A percentile compares a stretch with the other conserved stretches of the same genome.
These are phyloP conservation scores for Ceratobasidium sp. DNA, from an alignment of 1,284 basidiomycete species.

Conservation along the genomic window DNA sequence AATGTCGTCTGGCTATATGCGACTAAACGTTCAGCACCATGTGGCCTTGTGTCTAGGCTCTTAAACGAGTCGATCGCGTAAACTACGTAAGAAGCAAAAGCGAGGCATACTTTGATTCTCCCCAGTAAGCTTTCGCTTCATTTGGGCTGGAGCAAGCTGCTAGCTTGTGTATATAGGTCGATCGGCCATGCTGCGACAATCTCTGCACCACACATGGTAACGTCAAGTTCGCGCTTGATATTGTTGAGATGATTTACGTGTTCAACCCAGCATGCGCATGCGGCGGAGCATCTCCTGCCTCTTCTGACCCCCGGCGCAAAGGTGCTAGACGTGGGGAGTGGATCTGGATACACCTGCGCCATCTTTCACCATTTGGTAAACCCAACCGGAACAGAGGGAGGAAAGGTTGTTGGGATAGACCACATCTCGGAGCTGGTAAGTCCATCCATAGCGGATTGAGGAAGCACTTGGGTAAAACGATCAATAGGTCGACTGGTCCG, in stretches of 20 bases:
- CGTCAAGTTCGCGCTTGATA: conserved; percentile 28
- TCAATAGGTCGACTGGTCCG: conserved; percentile 63
- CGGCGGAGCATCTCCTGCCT: conserved; percentile 72
- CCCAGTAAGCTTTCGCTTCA: conserved; percentile 60
- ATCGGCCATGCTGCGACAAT: conserved; percentile 87
- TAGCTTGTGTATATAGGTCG: conserved; percentile 52
- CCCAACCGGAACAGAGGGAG: conserved; percentile 53
- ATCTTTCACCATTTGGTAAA: conserved; percentile 77
- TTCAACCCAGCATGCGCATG: conserved; percentile 74
- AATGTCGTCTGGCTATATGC: not conserved
- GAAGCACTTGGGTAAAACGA: not conserved
- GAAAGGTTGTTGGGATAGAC: conserved; percentile 86
- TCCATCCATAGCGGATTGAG: not conserved
- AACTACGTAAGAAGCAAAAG: conserved; percentile 66
- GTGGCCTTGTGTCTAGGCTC: conserved; percentile 58
- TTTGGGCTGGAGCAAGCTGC: not conserved
- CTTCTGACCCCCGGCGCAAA: conserved; percentile 71
- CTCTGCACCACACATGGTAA: conserved; percentile 88
- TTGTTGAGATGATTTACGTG: not conserved
- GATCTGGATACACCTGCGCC: conserved; percentile 78
- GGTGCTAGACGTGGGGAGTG: conserved; percentile 83
- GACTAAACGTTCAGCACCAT: conserved; percentile 9
- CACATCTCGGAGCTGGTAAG: conserved; percentile 77
- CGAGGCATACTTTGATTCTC: conserved; percentile 78
- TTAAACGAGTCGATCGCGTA: conserved; percentile 73